A percentile compares a stretch with the other conserved stretches of the same genome.
Conservation (phyloP, 331 rosid genomes). For the Pyracantha coccinea region DNA sequence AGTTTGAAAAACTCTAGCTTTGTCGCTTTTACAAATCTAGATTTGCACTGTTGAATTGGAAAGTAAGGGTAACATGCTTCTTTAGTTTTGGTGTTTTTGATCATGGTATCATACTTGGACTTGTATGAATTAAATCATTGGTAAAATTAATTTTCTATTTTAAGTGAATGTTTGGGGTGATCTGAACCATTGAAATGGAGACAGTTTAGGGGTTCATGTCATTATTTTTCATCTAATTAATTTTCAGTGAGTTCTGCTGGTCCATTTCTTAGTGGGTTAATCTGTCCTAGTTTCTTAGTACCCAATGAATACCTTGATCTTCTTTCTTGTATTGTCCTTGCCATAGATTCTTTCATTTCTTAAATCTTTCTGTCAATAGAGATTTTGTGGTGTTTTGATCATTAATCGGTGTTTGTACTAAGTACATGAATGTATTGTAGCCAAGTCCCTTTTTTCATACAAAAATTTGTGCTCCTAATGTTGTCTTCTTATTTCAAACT, state of each 20-base stretch:
- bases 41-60: not conserved
- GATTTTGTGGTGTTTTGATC: not conserved
- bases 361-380: not conserved
- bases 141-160: too few relatives aligned
- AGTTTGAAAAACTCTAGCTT: not conserved
- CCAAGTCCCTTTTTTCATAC: too few relatives aligned
- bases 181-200: not conserved
- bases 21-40: not conserved
- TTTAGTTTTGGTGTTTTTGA: too few relatives aligned
- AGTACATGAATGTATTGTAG: too few relatives aligned
- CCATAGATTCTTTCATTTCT: not conserved
- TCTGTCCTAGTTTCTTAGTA: not conserved
- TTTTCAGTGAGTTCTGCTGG: too few relatives aligned
- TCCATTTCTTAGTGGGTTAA: not conserved
- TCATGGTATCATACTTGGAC: not conserved
- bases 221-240: too few relatives aligned
- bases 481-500: too few relatives aligned
- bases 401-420: not conserved
- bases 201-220: too few relatives aligned
- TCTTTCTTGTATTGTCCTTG: not conserved
- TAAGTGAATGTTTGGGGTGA: not conserved
- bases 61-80: not conserved
- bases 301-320: not conserved
- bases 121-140: not conserved
- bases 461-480: too few relatives aligned